Base-by-base conservation (phyloP, 1,284 basidiomycete species). In the Cutaneotrichosporon dermatis region DNA sequence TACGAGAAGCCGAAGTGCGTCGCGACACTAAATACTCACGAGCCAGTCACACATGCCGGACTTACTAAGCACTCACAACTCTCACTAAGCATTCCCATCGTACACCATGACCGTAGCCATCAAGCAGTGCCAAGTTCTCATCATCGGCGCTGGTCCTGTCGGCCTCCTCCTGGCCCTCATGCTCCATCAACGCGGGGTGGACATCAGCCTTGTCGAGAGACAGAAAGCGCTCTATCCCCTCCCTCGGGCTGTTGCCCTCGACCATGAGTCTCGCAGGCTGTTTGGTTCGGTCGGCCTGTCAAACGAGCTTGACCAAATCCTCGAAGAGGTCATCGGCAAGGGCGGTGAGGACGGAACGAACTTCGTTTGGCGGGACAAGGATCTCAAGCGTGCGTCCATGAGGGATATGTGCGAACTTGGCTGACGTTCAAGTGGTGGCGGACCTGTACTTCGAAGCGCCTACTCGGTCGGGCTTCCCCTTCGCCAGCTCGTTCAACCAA, bases 221-320 rank as follows among this genome's bases (percentile, higher is more conserved):
- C 66, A 67, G 56, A 61, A 54, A 39, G 63, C 61, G 0, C 58
- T 67, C 1, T 67, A 67, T 50, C 63, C 66, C 1, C 58, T 67
- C 6, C 66, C 66, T 0, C 58, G 66, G 7, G 66, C 66, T 2
- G 66, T 67, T 3, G 61, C 55, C 2, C 61, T 65, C 16, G 66
- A 62, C 55, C 63, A 67, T 46, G 66, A 67, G 43, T 55, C 66
- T 5, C 61, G 61, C 11, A 45, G 63, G 16, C 36, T 63, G 16
- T 57, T 64, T 42, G 61, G 56, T 5, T 51, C 53, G 35, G 59
- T 56, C 25, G 63, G 63, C 8, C 41, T 65, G 4, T 40, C 49
- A 6, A 54, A 61, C 3, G 50, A 52, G 34, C 45, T 67, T 8
- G 49, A 60, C 40, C 45, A 46, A 3, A 62, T 66, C 25, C 44